A percentile compares a stretch with the other conserved stretches of the same genome.
Conservation (phyloP, 176 grass and related monocot species). For the Aegilops bicornis region DNA sequence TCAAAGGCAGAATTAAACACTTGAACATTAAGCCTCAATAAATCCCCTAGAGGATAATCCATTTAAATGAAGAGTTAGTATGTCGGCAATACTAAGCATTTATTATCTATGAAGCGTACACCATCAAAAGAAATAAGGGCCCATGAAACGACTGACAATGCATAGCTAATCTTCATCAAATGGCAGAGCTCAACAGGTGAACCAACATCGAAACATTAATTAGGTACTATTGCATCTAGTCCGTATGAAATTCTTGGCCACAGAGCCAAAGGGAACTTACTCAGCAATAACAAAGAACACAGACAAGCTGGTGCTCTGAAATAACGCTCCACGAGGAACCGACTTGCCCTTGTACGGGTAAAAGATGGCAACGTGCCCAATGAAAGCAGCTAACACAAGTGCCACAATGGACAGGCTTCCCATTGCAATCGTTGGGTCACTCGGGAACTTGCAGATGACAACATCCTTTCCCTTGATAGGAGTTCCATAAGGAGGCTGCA, state of each 20-base stretch:
- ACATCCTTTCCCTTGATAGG: slow-evolving; percentile 51
- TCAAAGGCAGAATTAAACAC: not conserved
- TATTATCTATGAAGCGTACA: not conserved
- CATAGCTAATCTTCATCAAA: slow-evolving; percentile 9
- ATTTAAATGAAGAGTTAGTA: not conserved
- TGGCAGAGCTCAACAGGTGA: not conserved
- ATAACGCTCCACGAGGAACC: slow-evolving; percentile 49
- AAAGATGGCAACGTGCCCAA: slow-evolving; percentile 58
- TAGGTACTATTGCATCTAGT: not conserved
- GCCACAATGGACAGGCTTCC: slow-evolving; percentile 55
- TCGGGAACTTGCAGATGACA: slow-evolving; percentile 73
- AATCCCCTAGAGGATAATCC: not conserved
- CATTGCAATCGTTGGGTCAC: slow-evolving; percentile 59
- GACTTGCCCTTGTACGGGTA: slow-evolving; percentile 62
- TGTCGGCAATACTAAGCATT: not conserved
- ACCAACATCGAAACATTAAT: not conserved
- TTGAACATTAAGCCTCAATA: not conserved
- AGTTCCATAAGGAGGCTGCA: slow-evolving; percentile 70
- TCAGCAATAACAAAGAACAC: slow-evolving; percentile 66
- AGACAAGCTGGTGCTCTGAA: slow-evolving; percentile 58
- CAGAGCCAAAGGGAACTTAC: slow-evolving; percentile 45
- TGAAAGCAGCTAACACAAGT: slow-evolving; percentile 39
- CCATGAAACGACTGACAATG: not conserved
- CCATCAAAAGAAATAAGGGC: not conserved
- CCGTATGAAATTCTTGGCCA: not conserved